Conservation (phyloP, 768 basidiomycete species). For the Boletales sp. region DNA sequence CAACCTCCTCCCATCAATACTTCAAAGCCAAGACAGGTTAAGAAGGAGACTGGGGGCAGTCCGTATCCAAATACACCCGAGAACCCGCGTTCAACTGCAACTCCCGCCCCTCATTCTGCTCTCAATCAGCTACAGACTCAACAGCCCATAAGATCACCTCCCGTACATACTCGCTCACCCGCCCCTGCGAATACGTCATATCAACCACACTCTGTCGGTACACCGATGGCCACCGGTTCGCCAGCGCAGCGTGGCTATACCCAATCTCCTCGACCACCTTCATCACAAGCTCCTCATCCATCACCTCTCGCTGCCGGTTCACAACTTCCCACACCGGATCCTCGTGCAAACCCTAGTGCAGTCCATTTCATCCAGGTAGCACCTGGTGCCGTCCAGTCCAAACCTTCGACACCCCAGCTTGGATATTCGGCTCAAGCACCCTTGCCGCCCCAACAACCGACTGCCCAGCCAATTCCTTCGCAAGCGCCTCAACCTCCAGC, state of each 20-base stretch:
- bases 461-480: constrained; percentile 21
- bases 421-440: constrained; percentile 19
- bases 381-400: constrained; percentile 19
- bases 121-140: constrained; percentile 34
- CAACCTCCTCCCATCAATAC: constrained; percentile 26
- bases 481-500: constrained; percentile 22
- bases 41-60: constrained; percentile 29
- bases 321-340: constrained; percentile 25
- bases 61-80: constrained; percentile 28
- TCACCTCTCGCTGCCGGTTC: constrained; percentile 28
- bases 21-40: constrained; percentile 23
- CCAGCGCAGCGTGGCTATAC: constrained; percentile 34
- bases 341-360: constrained; percentile 18
- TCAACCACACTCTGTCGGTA: constrained; percentile 17
- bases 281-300: constrained; percentile 27
- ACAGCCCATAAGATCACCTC: constrained; percentile 26
- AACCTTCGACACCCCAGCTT: constrained; percentile 30
- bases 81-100: constrained; percentile 26
- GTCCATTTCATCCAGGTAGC: constrained; percentile 28
- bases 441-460: constrained; percentile 18
- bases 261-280: constrained; percentile 33
- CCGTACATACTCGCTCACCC: constrained; percentile 28
- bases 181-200: constrained; percentile 17
- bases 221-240: constrained; percentile 22
- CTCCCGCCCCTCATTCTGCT: constrained; percentile 29